Evolutionary conservation across 2,329 filamentous ascomycete species (phyloP).

Genomic region (Fusarium subtropicale): DNA sequence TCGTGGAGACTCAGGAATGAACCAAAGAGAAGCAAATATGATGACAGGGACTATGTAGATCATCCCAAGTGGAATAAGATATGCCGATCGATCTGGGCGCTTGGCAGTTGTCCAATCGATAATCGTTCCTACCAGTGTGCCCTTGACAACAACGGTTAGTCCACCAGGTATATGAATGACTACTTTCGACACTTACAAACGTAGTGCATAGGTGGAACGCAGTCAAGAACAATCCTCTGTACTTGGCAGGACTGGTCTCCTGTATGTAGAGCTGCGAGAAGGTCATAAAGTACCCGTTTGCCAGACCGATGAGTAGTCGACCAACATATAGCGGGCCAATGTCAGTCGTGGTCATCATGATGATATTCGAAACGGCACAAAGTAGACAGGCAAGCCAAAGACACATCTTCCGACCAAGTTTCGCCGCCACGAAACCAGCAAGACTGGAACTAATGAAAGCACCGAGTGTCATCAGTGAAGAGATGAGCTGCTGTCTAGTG

Average conservation of each 20-base stretch:
- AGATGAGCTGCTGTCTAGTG: conserved; percentile 40
- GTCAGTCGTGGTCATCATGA: conserved; percentile 42
- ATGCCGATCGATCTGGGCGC: conserved; percentile 37
- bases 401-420: conserved; percentile 35
- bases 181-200: conserved; percentile 23
- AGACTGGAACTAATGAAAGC: conserved; percentile 43
- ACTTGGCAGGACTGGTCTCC: conserved; percentile 40
- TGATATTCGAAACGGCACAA: conserved; percentile 37
- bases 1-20: conserved; percentile 41
- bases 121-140: conserved; percentile 39
- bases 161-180: rapidly evolving
- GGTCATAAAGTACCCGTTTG: conserved; percentile 44
- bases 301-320: conserved; percentile 36
- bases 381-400: conserved; percentile 39
- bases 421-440: conserved; percentile 32
- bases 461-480: conserved; percentile 41
- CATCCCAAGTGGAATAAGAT: conserved; percentile 39
- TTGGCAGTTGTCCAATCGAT: conserved; percentile 41
- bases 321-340: conserved; percentile 37
- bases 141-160: conserved; percentile 1
- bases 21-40: conserved; percentile 23
- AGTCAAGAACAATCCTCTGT: conserved; percentile 39
- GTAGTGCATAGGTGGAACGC: conserved; percentile 40
- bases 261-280: conserved; percentile 43
- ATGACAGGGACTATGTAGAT: conserved; percentile 35